A percentile compares a stretch with the other conserved stretches of the same genome.
Conservation (phyloP, 306 rosid genomes). For the Glycine latifolia region DNA sequence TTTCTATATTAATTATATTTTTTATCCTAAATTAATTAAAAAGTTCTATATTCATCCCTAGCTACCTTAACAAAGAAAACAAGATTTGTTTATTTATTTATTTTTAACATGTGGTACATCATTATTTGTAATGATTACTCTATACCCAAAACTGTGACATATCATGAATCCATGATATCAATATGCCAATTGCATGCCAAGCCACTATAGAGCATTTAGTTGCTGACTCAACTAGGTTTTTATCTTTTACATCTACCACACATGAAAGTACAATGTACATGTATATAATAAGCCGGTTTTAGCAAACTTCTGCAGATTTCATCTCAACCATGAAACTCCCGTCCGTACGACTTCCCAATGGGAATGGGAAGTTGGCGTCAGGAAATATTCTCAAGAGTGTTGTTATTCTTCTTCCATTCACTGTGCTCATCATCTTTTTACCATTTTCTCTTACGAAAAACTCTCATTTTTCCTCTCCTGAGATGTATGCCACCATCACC, state of each 20-base stretch:
- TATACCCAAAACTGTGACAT: neutral
- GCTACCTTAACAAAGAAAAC: neutral
- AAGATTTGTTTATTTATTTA: neutral
- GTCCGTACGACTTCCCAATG: slow-evolving; percentile 28
- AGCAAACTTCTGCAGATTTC: neutral
- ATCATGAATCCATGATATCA: neutral
- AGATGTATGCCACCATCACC: neutral
- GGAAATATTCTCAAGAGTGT: slow-evolving; percentile 25
- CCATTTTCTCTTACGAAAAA: slow-evolving; percentile 43
- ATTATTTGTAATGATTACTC: neutral
- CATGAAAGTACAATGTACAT: neutral
- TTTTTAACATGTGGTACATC: neutral
- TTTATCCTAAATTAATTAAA: neutral
- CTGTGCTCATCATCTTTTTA: slow-evolving; percentile 24
- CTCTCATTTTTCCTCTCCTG: slow-evolving; percentile 40
- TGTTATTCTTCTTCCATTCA: slow-evolving; percentile 27
- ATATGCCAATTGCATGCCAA: too few species aligned
- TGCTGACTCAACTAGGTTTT: neutral
- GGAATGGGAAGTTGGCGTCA: slow-evolving; percentile 46
- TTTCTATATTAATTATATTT: too few species aligned
- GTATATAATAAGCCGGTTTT: neutral
- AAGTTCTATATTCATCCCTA: neutral
- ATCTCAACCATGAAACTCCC: slow-evolving; percentile 35
- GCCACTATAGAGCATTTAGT: slow-evolving; percentile 20
- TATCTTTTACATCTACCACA: neutral